Evolutionary conservation across 2,329 filamentous ascomycete species (phyloP).

Genomic region (Dactylellina haptotyla): DNA sequence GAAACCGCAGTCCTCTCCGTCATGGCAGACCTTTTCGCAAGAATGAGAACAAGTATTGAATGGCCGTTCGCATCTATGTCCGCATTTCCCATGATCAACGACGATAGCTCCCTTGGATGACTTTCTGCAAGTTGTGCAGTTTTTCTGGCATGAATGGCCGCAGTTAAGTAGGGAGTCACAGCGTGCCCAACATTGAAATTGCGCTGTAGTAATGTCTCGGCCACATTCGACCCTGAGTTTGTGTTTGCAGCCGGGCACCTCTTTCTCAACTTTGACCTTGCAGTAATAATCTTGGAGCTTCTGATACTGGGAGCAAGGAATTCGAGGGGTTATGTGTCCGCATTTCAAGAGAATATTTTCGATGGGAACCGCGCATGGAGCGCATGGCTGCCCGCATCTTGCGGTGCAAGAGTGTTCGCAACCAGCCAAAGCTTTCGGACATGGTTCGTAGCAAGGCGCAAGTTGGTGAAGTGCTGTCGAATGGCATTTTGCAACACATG

Average conservation of each 20-base stretch:
- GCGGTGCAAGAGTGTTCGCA: constrained; percentile 61
- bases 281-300: constrained; percentile 66
- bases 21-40: constrained; percentile 68
- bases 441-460: constrained; percentile 60
- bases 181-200: constrained; percentile 64
- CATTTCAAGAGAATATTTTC: constrained; percentile 51
- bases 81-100: constrained; percentile 66
- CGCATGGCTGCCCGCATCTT: constrained; percentile 59
- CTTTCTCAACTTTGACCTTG: constrained; percentile 63
- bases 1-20: constrained; percentile 63
- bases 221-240: constrained; percentile 66
- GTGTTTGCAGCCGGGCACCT: constrained; percentile 69
- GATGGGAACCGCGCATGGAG: constrained; percentile 47
- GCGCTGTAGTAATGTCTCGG: constrained; percentile 62
- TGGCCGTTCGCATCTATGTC: constrained; percentile 65
- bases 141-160: constrained; percentile 68
- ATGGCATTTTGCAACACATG: constrained; percentile 59
- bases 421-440: constrained; percentile 57
- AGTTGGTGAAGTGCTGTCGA: constrained; percentile 57
- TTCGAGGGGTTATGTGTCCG: constrained; percentile 50
- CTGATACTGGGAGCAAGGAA: constrained; percentile 63
- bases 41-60: constrained; percentile 69
- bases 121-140: constrained; percentile 66
- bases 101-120: constrained; percentile 55
- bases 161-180: constrained; percentile 67